Evolutionary conservation across 345 rosid species (phyloP).

Genomic region (Firmiana major): DNA sequence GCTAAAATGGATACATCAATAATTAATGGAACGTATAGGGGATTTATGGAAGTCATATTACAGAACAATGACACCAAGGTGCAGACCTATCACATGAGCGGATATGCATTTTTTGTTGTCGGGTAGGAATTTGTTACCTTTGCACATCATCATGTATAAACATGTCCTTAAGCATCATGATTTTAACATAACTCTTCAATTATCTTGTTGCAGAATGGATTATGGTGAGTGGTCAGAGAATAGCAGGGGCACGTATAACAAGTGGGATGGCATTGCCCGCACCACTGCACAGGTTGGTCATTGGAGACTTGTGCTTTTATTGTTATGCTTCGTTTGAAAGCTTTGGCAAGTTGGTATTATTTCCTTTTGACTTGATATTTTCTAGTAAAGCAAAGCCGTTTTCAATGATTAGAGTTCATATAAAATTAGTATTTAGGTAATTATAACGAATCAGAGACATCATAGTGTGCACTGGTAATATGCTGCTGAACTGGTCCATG

Average conservation of each 20-base stretch:
- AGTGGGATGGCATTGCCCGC: slow-evolving; percentile 98
- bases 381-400: neutral
- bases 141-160: neutral
- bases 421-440: neutral
- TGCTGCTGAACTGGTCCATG: neutral
- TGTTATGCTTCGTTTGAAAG: neutral
- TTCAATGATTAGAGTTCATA: neutral
- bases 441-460: neutral
- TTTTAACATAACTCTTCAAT: slow-evolving; percentile 11
- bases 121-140: slow-evolving; percentile 47
- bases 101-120: slow-evolving; percentile 89
- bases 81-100: slow-evolving; percentile 89
- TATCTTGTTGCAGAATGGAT: slow-evolving; percentile 68
- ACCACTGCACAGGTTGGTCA: slow-evolving; percentile 71
- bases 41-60: slow-evolving; percentile 89
- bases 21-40: slow-evolving; percentile 89
- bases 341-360: neutral
- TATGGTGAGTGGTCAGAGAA: slow-evolving; percentile 95
- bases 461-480: neutral
- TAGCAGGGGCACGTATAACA: slow-evolving; percentile 96
- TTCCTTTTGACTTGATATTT: neutral
- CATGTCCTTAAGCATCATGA: neutral
- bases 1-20: slow-evolving; percentile 68
- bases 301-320: neutral
- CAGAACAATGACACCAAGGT: slow-evolving; percentile 97